Conservation (phyloP, 1,139 yeast genomes). For the Yamadazyma aaseri region DNA sequence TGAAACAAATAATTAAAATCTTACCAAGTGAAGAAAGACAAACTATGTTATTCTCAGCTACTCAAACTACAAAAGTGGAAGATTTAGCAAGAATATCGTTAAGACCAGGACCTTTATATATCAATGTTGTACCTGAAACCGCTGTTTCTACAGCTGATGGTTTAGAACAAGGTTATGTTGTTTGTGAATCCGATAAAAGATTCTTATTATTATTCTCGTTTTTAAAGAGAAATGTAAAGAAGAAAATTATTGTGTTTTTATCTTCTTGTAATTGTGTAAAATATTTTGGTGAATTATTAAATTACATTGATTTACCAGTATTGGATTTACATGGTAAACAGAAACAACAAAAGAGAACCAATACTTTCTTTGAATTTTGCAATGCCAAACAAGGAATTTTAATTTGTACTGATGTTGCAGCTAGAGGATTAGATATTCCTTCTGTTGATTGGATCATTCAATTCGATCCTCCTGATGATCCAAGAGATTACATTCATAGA, state of each 20-base stretch:
- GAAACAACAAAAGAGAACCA: slow-evolving; percentile 96
- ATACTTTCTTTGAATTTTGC: slow-evolving; percentile 96
- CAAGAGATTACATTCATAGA: slow-evolving; percentile 95
- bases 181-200: slow-evolving; percentile 93
- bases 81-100: slow-evolving; percentile 96
- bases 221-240: slow-evolving; percentile 85
- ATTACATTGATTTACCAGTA: slow-evolving; percentile 94
- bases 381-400: slow-evolving; percentile 92
- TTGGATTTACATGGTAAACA: slow-evolving; percentile 96
- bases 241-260: slow-evolving; percentile 88
- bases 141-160: slow-evolving; percentile 93
- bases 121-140: slow-evolving; percentile 84
- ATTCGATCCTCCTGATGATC: slow-evolving; percentile 98
- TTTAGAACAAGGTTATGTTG: slow-evolving; percentile 96
- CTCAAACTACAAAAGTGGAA: slow-evolving; percentile 98
- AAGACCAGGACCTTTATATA: slow-evolving; percentile 92
- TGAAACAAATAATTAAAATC: slow-evolving; percentile 93
- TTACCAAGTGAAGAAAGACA: slow-evolving; percentile 94
- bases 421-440: slow-evolving; percentile 96
- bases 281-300: slow-evolving; percentile 89
- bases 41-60: slow-evolving; percentile 95
- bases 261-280: slow-evolving; percentile 97
- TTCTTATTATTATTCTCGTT: slow-evolving; percentile 88
- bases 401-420: slow-evolving; percentile 96
- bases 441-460: slow-evolving; percentile 98